Evolutionary conservation across 2,329 filamentous ascomycete species (phyloP).

Genomic region (Trichophyton mentagrophytes): DNA sequence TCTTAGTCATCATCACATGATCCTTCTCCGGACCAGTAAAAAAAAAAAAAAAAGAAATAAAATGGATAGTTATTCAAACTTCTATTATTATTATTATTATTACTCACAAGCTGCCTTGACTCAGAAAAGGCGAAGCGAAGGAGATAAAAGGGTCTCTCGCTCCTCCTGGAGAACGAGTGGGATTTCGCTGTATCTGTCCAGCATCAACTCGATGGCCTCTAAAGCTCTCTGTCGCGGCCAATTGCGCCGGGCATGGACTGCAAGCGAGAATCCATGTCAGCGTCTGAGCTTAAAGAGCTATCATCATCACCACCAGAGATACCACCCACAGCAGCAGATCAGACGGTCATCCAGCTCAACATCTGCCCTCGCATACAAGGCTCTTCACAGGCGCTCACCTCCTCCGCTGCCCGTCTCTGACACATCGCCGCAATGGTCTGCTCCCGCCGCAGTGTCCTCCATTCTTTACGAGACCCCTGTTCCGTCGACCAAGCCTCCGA

Average conservation of each 20-base stretch:
- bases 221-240: not conserved
- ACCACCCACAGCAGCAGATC: not conserved
- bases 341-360: constrained; percentile 47
- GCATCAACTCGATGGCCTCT: not conserved
- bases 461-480: constrained; percentile 97
- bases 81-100: not conserved
- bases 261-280: constrained; percentile 1
- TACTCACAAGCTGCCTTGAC: not conserved
- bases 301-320: not conserved
- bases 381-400: constrained; percentile 77
- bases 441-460: constrained; percentile 88
- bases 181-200: not conserved
- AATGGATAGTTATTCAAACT: not conserved
- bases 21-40: not conserved
- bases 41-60: not conserved
- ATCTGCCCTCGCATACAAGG: constrained; percentile 93
- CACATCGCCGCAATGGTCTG: constrained; percentile 67
- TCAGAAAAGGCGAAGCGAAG: not conserved
- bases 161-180: not conserved
- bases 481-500: constrained; percentile 69
- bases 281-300: constrained; percentile 1
- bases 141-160: not conserved
- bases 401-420: constrained; percentile 68
- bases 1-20: constrained; percentile 1
- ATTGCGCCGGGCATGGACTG: not conserved